phyloP scores from a whole-genome alignment of 2,329 filamentous ascomycete species.

The Exophiala sp. region DNA sequence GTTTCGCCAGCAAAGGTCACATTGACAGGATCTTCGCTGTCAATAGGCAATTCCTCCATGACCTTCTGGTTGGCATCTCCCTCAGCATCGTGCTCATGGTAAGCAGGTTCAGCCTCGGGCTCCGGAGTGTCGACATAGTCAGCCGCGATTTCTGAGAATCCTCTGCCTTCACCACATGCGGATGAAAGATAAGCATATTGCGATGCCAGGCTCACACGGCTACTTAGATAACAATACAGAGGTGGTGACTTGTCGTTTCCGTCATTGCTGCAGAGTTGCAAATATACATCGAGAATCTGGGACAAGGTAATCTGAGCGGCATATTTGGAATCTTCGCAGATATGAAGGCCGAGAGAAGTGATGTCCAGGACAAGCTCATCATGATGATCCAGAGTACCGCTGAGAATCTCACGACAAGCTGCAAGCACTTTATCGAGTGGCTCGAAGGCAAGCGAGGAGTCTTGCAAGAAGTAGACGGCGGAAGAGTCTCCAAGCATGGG shows the following conservation, averaged over 20 bases:
- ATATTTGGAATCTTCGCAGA: constrained; percentile 55
- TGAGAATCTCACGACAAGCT: constrained; percentile 50
- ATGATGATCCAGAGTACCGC: constrained; percentile 54
- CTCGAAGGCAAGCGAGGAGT: constrained; percentile 53
- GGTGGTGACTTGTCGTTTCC: constrained; percentile 51
- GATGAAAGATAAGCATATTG: constrained; percentile 52
- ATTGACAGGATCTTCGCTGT: neutral
- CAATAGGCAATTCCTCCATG: neutral
- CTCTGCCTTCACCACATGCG: constrained; percentile 56
- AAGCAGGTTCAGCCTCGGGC: constrained; percentile 1
- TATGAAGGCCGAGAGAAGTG: constrained; percentile 52
- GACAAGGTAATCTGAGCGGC: constrained; percentile 50
- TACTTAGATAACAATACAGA: constrained; percentile 56
- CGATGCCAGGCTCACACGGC: constrained; percentile 52
- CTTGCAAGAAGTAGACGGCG: constrained; percentile 55
- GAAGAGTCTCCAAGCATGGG: constrained; percentile 49
- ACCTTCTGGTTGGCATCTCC: neutral
- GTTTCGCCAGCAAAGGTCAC: neutral
- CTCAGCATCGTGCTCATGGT: constrained; percentile 3
- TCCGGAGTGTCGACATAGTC: constrained; percentile 23
- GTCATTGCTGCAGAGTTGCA: constrained; percentile 59
- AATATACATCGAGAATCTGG: constrained; percentile 58
- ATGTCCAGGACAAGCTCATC: constrained; percentile 57
- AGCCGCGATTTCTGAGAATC: constrained; percentile 47
- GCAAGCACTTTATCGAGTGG: constrained; percentile 55